Evolutionary conservation across 768 basidiomycete genomes (phyloP).

Genomic region (Serendipita vermifera): DNA sequence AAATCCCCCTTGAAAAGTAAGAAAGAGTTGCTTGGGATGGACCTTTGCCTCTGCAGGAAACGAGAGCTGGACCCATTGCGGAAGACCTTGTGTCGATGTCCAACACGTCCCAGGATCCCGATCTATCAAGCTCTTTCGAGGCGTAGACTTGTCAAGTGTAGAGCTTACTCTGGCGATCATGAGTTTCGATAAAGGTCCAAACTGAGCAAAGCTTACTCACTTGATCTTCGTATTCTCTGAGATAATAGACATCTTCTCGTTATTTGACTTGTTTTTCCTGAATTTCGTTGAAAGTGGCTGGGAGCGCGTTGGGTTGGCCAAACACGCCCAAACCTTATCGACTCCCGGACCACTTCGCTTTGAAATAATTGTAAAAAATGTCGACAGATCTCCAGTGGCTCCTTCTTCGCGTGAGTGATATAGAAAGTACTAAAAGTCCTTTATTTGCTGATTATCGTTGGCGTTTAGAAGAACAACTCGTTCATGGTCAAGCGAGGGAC

Average conservation of each 20-base stretch:
- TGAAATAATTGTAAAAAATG: conserved; percentile 31
- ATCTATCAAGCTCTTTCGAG: conserved; percentile 59
- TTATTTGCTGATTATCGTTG: background rate
- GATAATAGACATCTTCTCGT: conserved; percentile 3
- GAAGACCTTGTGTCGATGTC: conserved; percentile 75
- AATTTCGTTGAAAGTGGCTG: background rate
- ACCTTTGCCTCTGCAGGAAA: conserved; percentile 40
- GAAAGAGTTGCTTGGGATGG: conserved; percentile 38
- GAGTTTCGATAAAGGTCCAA: background rate
- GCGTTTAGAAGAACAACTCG: conserved; percentile 60
- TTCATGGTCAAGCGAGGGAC: conserved; percentile 67
- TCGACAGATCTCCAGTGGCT: conserved; percentile 90
- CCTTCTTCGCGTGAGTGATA: conserved; percentile 53
- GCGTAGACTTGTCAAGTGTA: conserved; percentile 56
- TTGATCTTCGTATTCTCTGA: conserved; percentile 33
- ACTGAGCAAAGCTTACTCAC: conserved; percentile 22
- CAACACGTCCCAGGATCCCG: conserved; percentile 68
- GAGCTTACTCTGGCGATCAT: conserved; percentile 54
- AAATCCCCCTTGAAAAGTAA: conserved; percentile 82
- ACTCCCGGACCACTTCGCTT: background rate
- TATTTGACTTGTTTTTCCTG: too few species aligned
- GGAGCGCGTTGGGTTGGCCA: background rate
- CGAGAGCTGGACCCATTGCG: conserved; percentile 57
- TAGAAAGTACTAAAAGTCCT: conserved; percentile 7
- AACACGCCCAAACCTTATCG: conserved; percentile 8